Percentiles rank a stretch among this genome's conserved stretches.
Conservation (phyloP, 2,329 filamentous ascomycete genomes). For the Fusarium armeniacum region DNA sequence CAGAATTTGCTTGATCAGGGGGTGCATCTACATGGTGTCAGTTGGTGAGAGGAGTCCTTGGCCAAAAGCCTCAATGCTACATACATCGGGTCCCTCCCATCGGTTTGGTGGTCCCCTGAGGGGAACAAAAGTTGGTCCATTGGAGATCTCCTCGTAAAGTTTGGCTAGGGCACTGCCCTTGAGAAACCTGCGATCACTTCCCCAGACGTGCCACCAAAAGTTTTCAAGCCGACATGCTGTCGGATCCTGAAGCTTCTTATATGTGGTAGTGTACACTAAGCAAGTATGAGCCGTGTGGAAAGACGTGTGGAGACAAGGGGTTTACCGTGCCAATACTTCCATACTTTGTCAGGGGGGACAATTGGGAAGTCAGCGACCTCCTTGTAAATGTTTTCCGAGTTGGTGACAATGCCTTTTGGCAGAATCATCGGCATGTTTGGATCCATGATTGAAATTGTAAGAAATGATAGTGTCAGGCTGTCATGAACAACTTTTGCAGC, state of each 20-base stretch:
- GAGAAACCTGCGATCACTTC: slow-evolving; percentile 67
- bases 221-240: slow-evolving; percentile 73
- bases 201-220: slow-evolving; percentile 77
- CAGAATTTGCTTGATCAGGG: slow-evolving; percentile 51
- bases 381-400: slow-evolving; percentile 65
- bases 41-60: slow-evolving; percentile 17
- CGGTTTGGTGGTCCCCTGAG: slow-evolving; percentile 67
- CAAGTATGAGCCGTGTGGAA: slow-evolving; percentile 24
- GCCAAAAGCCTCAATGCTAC: slow-evolving; percentile 32
- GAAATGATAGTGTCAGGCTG: slow-evolving; percentile 16
- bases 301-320: slow-evolving; percentile 14
- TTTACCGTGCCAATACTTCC: slow-evolving; percentile 70
- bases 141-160: slow-evolving; percentile 70
- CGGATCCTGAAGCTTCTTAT: slow-evolving; percentile 71
- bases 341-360: slow-evolving; percentile 67
- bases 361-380: slow-evolving; percentile 67
- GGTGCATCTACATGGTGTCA: slow-evolving; percentile 47
- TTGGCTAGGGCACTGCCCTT: slow-evolving; percentile 67
- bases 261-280: slow-evolving; percentile 72
- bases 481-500: slow-evolving; percentile 17
- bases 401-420: slow-evolving; percentile 70
- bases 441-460: slow-evolving; percentile 50
- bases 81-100: slow-evolving; percentile 66
- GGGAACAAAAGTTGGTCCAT: slow-evolving; percentile 69
- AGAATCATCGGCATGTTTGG: slow-evolving; percentile 61